Base-by-base conservation (phyloP, 306 rosid species). In the Lathyrus oleraceus region DNA sequence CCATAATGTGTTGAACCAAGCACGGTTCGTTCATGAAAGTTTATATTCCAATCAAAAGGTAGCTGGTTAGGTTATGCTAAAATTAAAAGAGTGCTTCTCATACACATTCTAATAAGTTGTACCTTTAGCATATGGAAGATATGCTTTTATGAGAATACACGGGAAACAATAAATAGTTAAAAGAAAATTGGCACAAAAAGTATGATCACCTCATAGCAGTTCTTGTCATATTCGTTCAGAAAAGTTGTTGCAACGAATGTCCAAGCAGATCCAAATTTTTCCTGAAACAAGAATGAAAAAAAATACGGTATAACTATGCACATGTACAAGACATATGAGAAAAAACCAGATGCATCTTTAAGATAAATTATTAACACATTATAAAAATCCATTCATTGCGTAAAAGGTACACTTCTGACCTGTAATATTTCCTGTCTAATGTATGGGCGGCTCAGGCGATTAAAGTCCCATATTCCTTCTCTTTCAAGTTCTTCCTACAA, bases 391-490 rank as follows among this genome's bases (percentile, higher is more conserved):
- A 79, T 67, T 16, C 35, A 28, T 16, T 61, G 51, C 69, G 23
- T 21, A 28, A 44, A 47, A 81, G 67, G 67, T 66, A 61, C 40
- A 63, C 74, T 44, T 45, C 83, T 20, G 13, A 88, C 98, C 98
- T 90, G 85, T 58, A 94, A 87, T 65, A 72, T 72, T 75, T 86
- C 82, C 76, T 75, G 82, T 84, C 76, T 84, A 71, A 94, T 88
- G 82, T 90, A 88, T 60, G 98, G 98, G 48, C 67, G 72, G 78
- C 87, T 87, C 74, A 90, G 77, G 74, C 97, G 98, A 84, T 94
- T 85, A 51, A 94, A 94, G 80, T 94, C 98, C 98, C 98, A 94
- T 75, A 94, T 76, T 53, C 97, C 98, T 68, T 88, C 97, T 77
- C 68, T 83, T 85, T 94, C 98, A 52, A 94, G 89, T 84, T 94